phyloP scores from a whole-genome alignment of 495 filamentous ascomycete species.

The Cercophora newfieldiana region DNA sequence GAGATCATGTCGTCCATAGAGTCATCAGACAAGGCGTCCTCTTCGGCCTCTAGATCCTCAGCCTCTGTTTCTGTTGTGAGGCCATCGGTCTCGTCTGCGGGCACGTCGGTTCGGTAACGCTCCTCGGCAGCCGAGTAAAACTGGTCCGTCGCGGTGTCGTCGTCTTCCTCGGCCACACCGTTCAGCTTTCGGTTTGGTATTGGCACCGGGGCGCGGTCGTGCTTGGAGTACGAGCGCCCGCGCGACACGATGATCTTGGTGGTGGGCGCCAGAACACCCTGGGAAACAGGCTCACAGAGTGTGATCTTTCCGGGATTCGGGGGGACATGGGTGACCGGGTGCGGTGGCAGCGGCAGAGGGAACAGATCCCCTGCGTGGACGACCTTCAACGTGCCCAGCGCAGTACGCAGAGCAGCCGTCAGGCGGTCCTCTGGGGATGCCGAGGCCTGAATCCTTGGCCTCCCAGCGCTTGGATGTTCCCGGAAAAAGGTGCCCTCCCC shows the following conservation, averaged over 20 bases:
- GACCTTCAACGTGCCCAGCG: conserved; percentile 67
- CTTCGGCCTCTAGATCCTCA: conserved; percentile 57
- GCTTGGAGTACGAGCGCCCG: conserved; percentile 52
- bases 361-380: conserved; percentile 84
- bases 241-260: conserved; percentile 69
- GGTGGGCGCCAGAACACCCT: conserved; percentile 71
- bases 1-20: conserved; percentile 82
- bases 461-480: conserved; percentile 41
- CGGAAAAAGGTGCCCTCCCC: conserved; percentile 58
- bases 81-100: conserved; percentile 44
- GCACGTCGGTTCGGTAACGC: conserved; percentile 46
- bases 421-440: conserved; percentile 62
- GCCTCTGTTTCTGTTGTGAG: conserved; percentile 55
- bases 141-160: conserved; percentile 78
- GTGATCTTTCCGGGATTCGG: conserved; percentile 80
- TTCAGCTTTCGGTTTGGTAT: conserved; percentile 50
- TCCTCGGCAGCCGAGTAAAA: conserved; percentile 89
- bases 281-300: conserved; percentile 74
- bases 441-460: conserved; percentile 28
- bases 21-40: conserved; percentile 66
- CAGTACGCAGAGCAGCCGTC: conserved; percentile 74
- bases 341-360: conserved; percentile 77
- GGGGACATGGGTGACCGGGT: conserved; percentile 84
- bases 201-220: conserved; percentile 34
- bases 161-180: conserved; percentile 65